Base-by-base conservation (phyloP, 2,329 filamentous ascomycete genomes). In the Plenodomus tracheiphilus region DNA sequence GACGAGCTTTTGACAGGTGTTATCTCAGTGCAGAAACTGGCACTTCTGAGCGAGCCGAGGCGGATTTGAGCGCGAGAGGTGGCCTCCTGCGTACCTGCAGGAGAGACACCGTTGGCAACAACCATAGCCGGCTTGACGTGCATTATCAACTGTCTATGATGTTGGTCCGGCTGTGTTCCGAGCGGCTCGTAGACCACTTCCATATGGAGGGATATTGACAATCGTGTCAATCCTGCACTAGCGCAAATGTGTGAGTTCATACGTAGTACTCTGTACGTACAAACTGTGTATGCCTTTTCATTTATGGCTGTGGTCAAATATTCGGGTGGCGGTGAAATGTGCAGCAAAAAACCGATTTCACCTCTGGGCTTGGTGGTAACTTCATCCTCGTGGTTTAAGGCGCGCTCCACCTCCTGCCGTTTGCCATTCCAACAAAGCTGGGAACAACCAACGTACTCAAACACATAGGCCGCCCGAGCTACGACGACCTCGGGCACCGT, bases 31-130 rank as follows among this genome's bases (percentile, higher is more conserved):
- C 16, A 37, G 13, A 37, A 13, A 37, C 35, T 16, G 35, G 35
- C 3, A 10, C 8, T 4, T 19, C 35, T 10, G 42, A 11, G 40
- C 49, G 46, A 46, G 34, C 40, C 43, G 39, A 36, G 22, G 42
- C 47, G 51, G 43, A 59, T 32, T 41, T 45, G 48, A 48, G 42
- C 34, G 48, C 41, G 30, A 42, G 47, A 39, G 47, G 46, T 50
- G 50, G 49, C 51, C 53, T 19, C 47, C 51, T 43, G 50, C 54
- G 62, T 65, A 66, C 61, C 64, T 67, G 61, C 63, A 68, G 59
- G 44, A 42, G 28, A 43, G 44, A 39, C 43, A 49, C 58, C 53
- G 56, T 54, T 53, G 46, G 44, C 20, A 42, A 42, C 39, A 51
- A 47, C 46, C 46, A 51, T 51, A 55, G 46, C 46, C 54, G 52